A percentile compares a stretch with the other conserved stretches of the same genome.
Conservation (phyloP, 164 flowering plant species). For the Vitis vinifera region ASM3070453v1 NC_081808.1:2078001-2078500, state of each 20-base stretch:
- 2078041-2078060: too few species aligned
- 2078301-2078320: slow-evolving; percentile 25
- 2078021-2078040: too few species aligned
- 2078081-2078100: not conserved
- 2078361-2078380: slow-evolving; percentile 26
- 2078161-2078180: slow-evolving; percentile 15
- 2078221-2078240: slow-evolving; percentile 11
- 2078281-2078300: slow-evolving; percentile 24
- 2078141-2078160: slow-evolving; percentile 27
- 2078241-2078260: not conserved
- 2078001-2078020: too few species aligned
- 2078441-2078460: slow-evolving; percentile 6
- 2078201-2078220: slow-evolving; percentile 19
- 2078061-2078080: too few species aligned
- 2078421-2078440: slow-evolving; percentile 7
- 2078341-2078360: slow-evolving; percentile 19
- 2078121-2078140: slow-evolving; percentile 24
- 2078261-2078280: slow-evolving; percentile 4
- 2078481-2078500: not conserved
- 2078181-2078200: slow-evolving; percentile 33
- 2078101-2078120: slow-evolving; percentile 14
- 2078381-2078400: slow-evolving; percentile 36
- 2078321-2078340: not conserved
- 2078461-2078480: too few species aligned
- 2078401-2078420: slow-evolving; percentile 12